These are phyloP conservation scores for Myriosclerotinia curreyana DNA, from an alignment of 2,329 filamentous ascomycete species.

Conservation along the genomic window DNA sequence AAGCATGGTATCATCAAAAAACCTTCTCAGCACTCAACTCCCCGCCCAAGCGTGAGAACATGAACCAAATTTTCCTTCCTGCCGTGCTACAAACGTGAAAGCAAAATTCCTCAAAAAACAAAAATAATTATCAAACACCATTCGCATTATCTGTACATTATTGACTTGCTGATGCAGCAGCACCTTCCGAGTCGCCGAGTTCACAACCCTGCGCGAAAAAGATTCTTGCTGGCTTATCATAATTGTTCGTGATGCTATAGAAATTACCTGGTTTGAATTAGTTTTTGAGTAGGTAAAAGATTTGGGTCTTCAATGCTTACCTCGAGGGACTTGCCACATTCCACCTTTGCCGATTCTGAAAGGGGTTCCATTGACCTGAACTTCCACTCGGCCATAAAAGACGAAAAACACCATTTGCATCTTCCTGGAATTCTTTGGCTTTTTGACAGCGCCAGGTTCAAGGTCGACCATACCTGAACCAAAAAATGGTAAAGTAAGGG, in stretches of 20 bases:
- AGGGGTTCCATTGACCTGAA: conserved; percentile 69
- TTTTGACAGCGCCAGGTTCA: conserved; percentile 77
- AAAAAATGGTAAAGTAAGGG: conserved; percentile 79
- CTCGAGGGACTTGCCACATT: conserved; percentile 91
- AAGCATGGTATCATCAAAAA: conserved; percentile 21
- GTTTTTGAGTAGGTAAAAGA: conserved; percentile 7
- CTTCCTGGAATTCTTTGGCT: conserved; percentile 84
- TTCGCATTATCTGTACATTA: conserved; percentile 9
- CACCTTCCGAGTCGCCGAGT: conserved; percentile 4
- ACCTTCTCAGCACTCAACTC: conserved; percentile 11
- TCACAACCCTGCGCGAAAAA: conserved; percentile 93
- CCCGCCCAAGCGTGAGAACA: conserved; percentile 3
- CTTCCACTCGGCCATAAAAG: conserved; percentile 74
- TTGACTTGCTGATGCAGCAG: conserved; percentile 10
- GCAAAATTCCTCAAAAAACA: neutral
- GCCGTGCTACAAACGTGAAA: neutral
- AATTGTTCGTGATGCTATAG: conserved; percentile 85
- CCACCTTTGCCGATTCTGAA: conserved; percentile 87
- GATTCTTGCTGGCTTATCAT: conserved; percentile 67
- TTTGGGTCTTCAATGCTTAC: conserved; percentile 51
- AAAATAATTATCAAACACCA: neutral
- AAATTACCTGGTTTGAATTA: conserved; percentile 68
- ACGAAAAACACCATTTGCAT: conserved; percentile 99
- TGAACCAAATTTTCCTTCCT: neutral
- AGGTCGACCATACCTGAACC: conserved; percentile 88